Percentiles rank a stretch among this genome's conserved stretches.
Conservation (phyloP, 768 basidiomycete genomes). For the Lentinula edodes region DNA sequence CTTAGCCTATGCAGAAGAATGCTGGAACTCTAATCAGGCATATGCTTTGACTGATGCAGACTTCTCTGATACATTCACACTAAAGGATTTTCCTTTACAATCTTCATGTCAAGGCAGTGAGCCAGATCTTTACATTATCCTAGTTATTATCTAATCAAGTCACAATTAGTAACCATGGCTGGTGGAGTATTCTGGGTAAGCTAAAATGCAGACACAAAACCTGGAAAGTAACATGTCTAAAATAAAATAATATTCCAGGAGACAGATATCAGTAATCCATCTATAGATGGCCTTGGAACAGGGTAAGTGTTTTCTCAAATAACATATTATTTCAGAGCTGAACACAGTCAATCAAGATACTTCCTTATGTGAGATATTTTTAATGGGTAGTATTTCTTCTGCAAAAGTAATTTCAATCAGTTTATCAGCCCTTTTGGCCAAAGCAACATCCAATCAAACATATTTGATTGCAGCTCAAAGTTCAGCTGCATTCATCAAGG, state of each 20-base stretch:
- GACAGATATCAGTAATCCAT: not conserved
- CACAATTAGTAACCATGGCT: constrained; percentile 5
- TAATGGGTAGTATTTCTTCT: not conserved
- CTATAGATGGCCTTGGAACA: constrained; percentile 7
- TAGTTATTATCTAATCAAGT: not conserved
- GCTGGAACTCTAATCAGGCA: constrained; percentile 7
- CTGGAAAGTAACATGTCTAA: not conserved
- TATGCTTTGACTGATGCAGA: constrained; percentile 2
- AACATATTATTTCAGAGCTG: not conserved
- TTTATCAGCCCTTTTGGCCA: constrained; percentile 6
- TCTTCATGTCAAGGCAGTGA: not conserved
- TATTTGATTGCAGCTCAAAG: constrained; percentile 6
- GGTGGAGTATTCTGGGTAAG: constrained; percentile 8
- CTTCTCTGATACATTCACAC: not conserved
- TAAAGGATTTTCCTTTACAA: not conserved
- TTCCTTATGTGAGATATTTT: not conserved
- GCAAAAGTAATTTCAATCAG: not conserved
- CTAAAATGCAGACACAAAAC: too few species aligned
- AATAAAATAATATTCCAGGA: not conserved
- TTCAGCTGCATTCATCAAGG: constrained; percentile 7
- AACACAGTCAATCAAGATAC: not conserved
- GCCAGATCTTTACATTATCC: not conserved
- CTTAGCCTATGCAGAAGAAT: constrained; percentile 6
- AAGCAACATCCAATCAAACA: constrained; percentile 8
- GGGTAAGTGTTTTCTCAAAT: not conserved